Base-by-base conservation (phyloP, 2,329 filamentous ascomycete genomes). In the Pseudocercospora pini-densiflorae region DNA sequence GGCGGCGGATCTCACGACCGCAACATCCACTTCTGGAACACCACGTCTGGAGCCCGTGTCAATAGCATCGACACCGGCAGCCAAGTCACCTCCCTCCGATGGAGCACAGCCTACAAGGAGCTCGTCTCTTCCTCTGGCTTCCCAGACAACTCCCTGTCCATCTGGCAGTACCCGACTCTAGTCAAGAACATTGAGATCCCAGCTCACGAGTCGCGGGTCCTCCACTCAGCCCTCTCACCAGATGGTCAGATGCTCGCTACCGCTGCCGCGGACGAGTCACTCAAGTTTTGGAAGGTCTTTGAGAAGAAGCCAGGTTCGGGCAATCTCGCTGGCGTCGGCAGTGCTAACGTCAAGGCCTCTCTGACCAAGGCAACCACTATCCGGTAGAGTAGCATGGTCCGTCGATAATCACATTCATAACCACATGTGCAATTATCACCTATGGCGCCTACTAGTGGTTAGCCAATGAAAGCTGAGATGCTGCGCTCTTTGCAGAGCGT, bases 271-370 rank as follows among this genome's bases (percentile, higher is more conserved):
- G 95, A 99, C 76, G 95, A 99, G 86, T 94, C 91, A 77, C 86
- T 99, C 80, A 99, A 99, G 85, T 99, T 99, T 87, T 99, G 95
- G 95, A 99, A 99, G 89, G 87, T 99, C 74, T 99, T 99, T 77
- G 95, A 99, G 87, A 97, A 97, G 88, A 98, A 97, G 88, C 85
- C 94, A 19, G 93, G 93, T 66, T 83, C 87, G 67, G 87, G 89
- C 60, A 87, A 88, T 58, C 78, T 85, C 62, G 86, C 88, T 67
- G 86, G 89, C 65, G 89, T 89, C 69, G 84, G 90, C 66, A 90
- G 90, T 59, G 88, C 87, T 80, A 36, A 40, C 31, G 94, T 94
- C 83, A 93, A 84, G 77, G 79, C 91, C 63, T 89, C 92, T 76
- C 91, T 94, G 86, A 89, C 89, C 78, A 97, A 97, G 89, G 92